phyloP scores from a whole-genome alignment of 805 yeast genomes.

The Yarrowia deformans region DNA sequence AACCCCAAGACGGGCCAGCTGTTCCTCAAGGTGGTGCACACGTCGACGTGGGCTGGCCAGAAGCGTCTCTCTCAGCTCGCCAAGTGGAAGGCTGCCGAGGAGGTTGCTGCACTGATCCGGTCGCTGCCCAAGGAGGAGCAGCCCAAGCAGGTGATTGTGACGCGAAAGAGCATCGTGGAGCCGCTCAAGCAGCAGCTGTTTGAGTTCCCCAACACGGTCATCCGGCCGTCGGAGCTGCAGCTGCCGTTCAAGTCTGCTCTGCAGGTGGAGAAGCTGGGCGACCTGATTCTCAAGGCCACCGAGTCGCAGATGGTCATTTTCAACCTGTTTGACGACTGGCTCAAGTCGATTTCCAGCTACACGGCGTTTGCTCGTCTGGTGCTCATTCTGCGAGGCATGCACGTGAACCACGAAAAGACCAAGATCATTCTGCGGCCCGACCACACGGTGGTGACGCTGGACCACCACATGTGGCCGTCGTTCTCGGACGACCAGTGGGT shows the following conservation, averaged over 20 bases:
- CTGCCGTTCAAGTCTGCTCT: slow-evolving; percentile 89
- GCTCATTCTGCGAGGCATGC: slow-evolving; percentile 80
- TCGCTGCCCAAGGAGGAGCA: slow-evolving; percentile 93
- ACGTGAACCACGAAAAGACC: slow-evolving; percentile 77
- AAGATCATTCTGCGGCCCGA: slow-evolving; percentile 80
- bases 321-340: slow-evolving; percentile 95
- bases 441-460: slow-evolving; percentile 68
- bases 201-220: slow-evolving; percentile 90
- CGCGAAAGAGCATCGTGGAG: slow-evolving; percentile 89
- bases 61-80: slow-evolving; percentile 91
- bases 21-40: slow-evolving; percentile 86
- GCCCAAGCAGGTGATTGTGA: slow-evolving; percentile 89
- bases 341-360: slow-evolving; percentile 77
- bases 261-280: slow-evolving; percentile 78
- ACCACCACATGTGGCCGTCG: slow-evolving; percentile 93
- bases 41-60: slow-evolving; percentile 97
- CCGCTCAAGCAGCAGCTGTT: slow-evolving; percentile 97
- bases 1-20: slow-evolving; percentile 88
- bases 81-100: slow-evolving; percentile 99
- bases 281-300: slow-evolving; percentile 80
- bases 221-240: slow-evolving; percentile 86
- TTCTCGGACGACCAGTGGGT: slow-evolving; percentile 91
- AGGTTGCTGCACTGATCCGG: slow-evolving; percentile 87
- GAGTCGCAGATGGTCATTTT: slow-evolving; percentile 93
- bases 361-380: slow-evolving; percentile 93